phyloP scores from a whole-genome alignment of 192 early-diverging fungal genomes.

The Spizellomyces sp. region DNA sequence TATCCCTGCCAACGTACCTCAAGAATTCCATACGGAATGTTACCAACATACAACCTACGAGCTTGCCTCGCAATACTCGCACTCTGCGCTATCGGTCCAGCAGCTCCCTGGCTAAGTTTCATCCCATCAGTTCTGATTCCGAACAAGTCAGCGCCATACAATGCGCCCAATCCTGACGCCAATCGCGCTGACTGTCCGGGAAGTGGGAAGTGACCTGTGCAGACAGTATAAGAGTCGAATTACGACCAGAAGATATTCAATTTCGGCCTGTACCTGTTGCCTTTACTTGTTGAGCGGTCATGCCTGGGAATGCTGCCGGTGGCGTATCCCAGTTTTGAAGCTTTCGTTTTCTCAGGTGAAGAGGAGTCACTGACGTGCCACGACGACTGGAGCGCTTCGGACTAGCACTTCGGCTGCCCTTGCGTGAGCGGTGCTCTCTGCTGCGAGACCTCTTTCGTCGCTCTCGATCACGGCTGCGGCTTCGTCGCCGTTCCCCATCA shows the following conservation, averaged over 20 bases:
- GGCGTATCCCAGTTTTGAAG: conserved; percentile 92
- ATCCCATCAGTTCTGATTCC: not conserved
- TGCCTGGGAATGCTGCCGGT: conserved; percentile 84
- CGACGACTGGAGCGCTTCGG: conserved; percentile 19
- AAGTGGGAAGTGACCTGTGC: conserved; percentile 72
- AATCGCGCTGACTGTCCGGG: conserved; percentile 61
- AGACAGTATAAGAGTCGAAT: conserved; percentile 3
- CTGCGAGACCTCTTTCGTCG: conserved; percentile 46
- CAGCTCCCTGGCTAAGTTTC: conserved; percentile 30
- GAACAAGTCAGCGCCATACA: conserved; percentile 21
- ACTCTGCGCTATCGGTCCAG: conserved; percentile 53
- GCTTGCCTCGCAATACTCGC: conserved; percentile 73
- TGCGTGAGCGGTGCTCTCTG: conserved; percentile 12
- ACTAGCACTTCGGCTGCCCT: conserved; percentile 22
- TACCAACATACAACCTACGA: conserved; percentile 87
- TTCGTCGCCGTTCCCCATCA: conserved; percentile 34
- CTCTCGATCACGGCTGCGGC: conserved; percentile 41
- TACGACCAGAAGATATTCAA: not conserved
- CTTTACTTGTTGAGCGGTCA: conserved; percentile 87
- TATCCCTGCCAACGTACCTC: conserved; percentile 54
- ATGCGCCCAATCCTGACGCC: conserved; percentile 10
- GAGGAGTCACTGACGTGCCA: conserved; percentile 55
- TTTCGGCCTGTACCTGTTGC: conserved; percentile 64
- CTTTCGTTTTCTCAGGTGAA: conserved; percentile 77
- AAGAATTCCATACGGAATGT: conserved; percentile 68